Base-by-base conservation (phyloP, 345 rosid species). In the Hibiscus trionum region DNA sequence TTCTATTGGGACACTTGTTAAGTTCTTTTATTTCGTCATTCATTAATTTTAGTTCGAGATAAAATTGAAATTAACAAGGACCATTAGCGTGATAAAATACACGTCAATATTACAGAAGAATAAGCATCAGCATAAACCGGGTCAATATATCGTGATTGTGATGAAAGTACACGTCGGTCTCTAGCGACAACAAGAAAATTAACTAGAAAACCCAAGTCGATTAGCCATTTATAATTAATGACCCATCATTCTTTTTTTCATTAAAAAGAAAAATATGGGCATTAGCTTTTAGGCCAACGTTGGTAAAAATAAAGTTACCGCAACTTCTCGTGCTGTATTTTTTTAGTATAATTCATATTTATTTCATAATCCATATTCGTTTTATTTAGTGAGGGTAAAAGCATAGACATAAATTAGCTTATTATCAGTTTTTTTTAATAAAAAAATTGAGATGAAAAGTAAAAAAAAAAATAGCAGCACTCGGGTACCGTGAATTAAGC, bases 401-500 rank as follows among this genome's bases (percentile, higher is more conserved):
- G 8, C 44, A 6, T 37, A 37, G 7, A 49, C 55, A 14, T 49
- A 49, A 49, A 15, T 49, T 49, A 49, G 55, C 55, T 15, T 15
- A 15, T 15, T 49, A 49, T 49, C 55, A 49, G 7, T 14, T 49
- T 12, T 49, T 4, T 49, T 47, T 21, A 21, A 0, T 0, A 21
- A 21, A 21, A 56, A 21, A 27, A 5, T 11, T 4, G 26, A 21
- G 3, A 3, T 4, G 8, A 21, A 56, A 56, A 19, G 61, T 21
- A 21, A 21, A 11, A 57, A 37, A 11, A 58, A 8, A 58, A 10
- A 1, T 58, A 37, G 19, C 24, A 19, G 46, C 26, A 12, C n/a
- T 67, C 2, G 0, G 61, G 33, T 10, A 58, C 61, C 81, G 66
- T 58, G 61, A 78, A 70, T 76, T 63, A 63, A 71, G 82, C 74